Conservation (phyloP, 108 stramenopile species). For the Phaeodactylum tricornutum region DNA sequence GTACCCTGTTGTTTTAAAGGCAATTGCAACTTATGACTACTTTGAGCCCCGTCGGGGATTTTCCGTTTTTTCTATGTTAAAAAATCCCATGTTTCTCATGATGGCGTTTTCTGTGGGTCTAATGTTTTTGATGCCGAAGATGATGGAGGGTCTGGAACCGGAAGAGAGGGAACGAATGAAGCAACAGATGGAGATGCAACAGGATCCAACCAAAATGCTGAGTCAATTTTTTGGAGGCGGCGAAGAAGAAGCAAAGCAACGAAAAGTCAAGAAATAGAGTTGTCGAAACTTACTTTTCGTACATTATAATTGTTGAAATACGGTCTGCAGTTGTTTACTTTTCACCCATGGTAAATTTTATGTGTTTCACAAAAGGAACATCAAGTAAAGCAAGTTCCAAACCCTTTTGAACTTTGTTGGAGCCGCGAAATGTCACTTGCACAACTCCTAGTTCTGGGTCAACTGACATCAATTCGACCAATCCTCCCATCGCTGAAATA, state of each 20-base stretch:
- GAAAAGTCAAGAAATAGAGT: no score
- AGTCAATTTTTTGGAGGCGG: conserved; percentile 53
- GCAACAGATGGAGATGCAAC: conserved; percentile 75
- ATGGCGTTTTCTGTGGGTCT: conserved; percentile 61
- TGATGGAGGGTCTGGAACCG: conserved; percentile 83
- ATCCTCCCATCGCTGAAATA: conserved; percentile 79
- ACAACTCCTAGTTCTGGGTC: conserved; percentile 59
- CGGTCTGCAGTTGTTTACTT: no score
- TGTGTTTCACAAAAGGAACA: no score
- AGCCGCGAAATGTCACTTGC: conserved; percentile 58
- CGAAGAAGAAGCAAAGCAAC: conserved; percentile 23
- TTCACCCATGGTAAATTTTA: no score
- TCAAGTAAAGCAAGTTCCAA: conserved; percentile 76
- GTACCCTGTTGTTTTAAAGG: conserved; percentile 61
- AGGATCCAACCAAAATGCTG: conserved; percentile 83
- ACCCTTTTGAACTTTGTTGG: conserved; percentile 64
- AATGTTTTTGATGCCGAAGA: conserved; percentile 81
- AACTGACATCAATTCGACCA: conserved; percentile 45
- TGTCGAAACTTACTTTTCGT: no score
- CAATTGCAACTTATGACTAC: conserved; percentile 69
- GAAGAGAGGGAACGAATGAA: conserved; percentile 83
- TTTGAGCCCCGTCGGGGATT: conserved; percentile 66
- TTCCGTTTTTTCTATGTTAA: conserved; percentile 51
- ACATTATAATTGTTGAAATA: no score
- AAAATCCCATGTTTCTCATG: conserved; percentile 88